phyloP scores from a whole-genome alignment of 108 stramenopile species.

The Nannochloropsis granulata region DNA sequence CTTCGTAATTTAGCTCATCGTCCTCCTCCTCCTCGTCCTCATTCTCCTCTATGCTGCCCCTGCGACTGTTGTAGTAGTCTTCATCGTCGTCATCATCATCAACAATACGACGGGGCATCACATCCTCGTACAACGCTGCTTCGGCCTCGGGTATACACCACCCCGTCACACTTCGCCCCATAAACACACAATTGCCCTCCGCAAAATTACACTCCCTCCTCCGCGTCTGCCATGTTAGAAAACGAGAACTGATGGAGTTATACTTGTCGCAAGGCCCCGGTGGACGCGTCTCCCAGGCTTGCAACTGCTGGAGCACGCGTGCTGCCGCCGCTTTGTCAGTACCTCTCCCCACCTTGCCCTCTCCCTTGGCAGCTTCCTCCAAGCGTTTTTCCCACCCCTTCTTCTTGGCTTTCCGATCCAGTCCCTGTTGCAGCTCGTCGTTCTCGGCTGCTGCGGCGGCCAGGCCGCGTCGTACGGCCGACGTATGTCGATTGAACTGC shows the following conservation, averaged over 20 bases:
- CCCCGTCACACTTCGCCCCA: not conserved
- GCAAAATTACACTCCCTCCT: not conserved
- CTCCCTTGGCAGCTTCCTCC: not conserved
- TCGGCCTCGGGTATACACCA: not conserved
- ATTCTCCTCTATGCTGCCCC: not conserved
- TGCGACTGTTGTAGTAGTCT: too few relatives aligned
- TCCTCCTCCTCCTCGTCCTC: not conserved
- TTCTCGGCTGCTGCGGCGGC: not conserved
- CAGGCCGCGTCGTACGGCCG: not conserved
- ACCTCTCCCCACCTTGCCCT: not conserved
- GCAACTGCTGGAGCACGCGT: not conserved
- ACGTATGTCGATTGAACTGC: not conserved
- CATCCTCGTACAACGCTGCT: not conserved
- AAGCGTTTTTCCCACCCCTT: not conserved
- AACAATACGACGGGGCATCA: not conserved
- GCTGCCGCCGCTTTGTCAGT: not conserved
- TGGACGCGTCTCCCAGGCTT: not conserved
- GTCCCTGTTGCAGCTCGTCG: not conserved
- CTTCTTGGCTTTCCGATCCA: not conserved
- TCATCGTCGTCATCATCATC: not conserved
- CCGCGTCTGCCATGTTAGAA: not conserved
- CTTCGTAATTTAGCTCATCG: not conserved
- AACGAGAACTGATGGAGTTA: not conserved
- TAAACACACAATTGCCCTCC: not conserved
- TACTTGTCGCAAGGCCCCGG: not conserved